Evolutionary conservation across 345 rosid genomes (phyloP).

Genomic region (Eucalyptus sp.): DNA sequence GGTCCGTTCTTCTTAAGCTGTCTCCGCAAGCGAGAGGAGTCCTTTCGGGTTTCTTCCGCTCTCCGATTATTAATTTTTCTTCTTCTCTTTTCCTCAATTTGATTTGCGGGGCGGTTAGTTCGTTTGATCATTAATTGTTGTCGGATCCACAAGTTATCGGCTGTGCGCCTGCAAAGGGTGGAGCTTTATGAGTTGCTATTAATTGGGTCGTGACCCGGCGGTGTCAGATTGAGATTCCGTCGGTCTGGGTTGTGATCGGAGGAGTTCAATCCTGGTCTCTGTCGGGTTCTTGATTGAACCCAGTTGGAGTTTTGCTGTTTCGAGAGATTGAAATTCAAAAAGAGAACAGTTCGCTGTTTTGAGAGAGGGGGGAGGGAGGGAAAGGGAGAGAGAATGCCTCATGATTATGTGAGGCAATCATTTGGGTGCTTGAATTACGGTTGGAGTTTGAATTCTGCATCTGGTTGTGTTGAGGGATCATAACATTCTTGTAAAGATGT

Average conservation of each 20-base stretch:
- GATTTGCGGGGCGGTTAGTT: not conserved
- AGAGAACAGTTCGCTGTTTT: not conserved
- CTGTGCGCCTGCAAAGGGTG: not conserved
- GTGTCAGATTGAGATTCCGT: not conserved
- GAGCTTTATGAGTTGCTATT: not conserved
- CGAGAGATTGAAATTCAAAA: not conserved
- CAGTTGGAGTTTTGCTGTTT: not conserved
- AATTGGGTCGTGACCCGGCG: not conserved
- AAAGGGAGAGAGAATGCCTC: not conserved
- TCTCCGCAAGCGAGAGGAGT: not conserved
- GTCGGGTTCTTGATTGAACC: not conserved
- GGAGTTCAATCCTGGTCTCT: not conserved
- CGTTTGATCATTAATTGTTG: not conserved
- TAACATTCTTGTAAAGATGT: slow-evolving; percentile 26
- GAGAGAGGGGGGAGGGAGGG: not conserved
- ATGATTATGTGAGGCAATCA: not conserved
- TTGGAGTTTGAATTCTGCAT: not conserved
- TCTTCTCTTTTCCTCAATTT: not conserved
- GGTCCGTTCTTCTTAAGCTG: not conserved
- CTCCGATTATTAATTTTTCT: not conserved
- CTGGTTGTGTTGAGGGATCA: not conserved
- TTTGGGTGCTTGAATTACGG: not conserved
- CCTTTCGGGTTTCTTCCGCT: not conserved
- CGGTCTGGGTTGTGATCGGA: not conserved
- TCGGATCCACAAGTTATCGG: not conserved